A percentile compares a stretch with the other conserved stretches of the same genome.
These are phyloP conservation scores for Sparassis latifolia DNA, from an alignment of 1,284 basidiomycete species.

Conservation along the genomic window DNA sequence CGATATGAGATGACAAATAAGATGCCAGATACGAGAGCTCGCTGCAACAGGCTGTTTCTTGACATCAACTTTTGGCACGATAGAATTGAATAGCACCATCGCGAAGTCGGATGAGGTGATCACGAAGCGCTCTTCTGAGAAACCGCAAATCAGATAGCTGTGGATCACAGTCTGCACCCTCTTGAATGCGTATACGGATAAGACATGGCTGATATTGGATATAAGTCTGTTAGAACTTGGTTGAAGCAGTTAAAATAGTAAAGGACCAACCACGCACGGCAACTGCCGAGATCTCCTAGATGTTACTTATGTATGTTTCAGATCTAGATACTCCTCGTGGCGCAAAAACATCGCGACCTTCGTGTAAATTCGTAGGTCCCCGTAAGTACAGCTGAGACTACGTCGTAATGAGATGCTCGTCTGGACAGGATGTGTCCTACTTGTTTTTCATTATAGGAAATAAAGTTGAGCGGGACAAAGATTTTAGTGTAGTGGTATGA, in stretches of 20 bases:
- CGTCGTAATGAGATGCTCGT: too few species aligned
- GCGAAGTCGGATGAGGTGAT: slow-evolving; percentile 14
- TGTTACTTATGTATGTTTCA: not conserved
- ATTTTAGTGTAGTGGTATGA: too few species aligned
- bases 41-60: not conserved
- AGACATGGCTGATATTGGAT: not conserved
- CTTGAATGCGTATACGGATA: not conserved
- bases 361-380: too few species aligned
- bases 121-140: too few species aligned
- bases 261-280: not conserved
- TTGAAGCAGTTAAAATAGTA: not conserved
- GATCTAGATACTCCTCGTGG: too few species aligned
- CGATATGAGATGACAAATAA: not conserved
- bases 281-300: not conserved
- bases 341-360: too few species aligned
- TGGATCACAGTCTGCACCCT: too few species aligned
- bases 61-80: not conserved
- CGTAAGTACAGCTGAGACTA: too few species aligned
- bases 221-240: not conserved
- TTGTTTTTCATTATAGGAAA: too few species aligned
- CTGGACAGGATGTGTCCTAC: too few species aligned
- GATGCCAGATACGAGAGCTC: not conserved
- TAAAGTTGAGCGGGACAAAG: too few species aligned
- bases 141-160: too few species aligned
- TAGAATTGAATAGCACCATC: slow-evolving; percentile 12